Percentiles rank a stretch among this genome's conserved stretches.
These are phyloP conservation scores for Sporothrix inflata DNA, from an alignment of 2,329 filamentous ascomycete species.

Conservation along the genomic window DNA sequence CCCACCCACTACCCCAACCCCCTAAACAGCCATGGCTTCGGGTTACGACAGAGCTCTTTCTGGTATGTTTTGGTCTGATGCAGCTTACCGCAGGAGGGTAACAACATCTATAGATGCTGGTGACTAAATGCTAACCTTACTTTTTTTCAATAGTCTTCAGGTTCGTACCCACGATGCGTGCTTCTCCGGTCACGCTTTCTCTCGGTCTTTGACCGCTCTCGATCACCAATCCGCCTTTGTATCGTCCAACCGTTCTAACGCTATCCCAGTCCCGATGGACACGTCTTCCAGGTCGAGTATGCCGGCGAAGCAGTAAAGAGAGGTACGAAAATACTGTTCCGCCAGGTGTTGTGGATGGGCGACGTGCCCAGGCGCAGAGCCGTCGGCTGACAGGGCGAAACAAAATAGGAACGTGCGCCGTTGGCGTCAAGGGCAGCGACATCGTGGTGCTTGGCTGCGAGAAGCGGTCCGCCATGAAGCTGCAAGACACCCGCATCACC, in stretches of 20 bases:
- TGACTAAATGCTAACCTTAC: not conserved
- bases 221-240: not conserved
- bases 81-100: not conserved
- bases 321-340: slow-evolving; percentile 59
- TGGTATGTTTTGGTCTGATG: slow-evolving; percentile 62
- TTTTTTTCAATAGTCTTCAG: slow-evolving; percentile 68
- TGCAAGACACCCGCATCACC: slow-evolving; percentile 98
- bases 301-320: slow-evolving; percentile 97
- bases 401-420: slow-evolving; percentile 83
- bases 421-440: slow-evolving; percentile 92
- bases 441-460: slow-evolving; percentile 97
- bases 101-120: not conserved
- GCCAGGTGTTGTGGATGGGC: not conserved
- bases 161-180: slow-evolving; percentile 50
- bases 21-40: slow-evolving; percentile 68
- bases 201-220: not conserved
- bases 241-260: slow-evolving; percentile 20
- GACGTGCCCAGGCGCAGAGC: not conserved
- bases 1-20: not conserved
- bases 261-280: slow-evolving; percentile 84
- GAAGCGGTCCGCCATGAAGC: slow-evolving; percentile 98
- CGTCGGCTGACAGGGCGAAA: not conserved
- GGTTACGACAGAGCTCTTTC: slow-evolving; percentile 99
- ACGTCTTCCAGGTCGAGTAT: slow-evolving; percentile 99
- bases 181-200: not conserved